These are phyloP conservation scores for Acanthamoeba triangularis DNA, from an alignment of 208 protist genomes.

Conservation along the genomic window DNA sequence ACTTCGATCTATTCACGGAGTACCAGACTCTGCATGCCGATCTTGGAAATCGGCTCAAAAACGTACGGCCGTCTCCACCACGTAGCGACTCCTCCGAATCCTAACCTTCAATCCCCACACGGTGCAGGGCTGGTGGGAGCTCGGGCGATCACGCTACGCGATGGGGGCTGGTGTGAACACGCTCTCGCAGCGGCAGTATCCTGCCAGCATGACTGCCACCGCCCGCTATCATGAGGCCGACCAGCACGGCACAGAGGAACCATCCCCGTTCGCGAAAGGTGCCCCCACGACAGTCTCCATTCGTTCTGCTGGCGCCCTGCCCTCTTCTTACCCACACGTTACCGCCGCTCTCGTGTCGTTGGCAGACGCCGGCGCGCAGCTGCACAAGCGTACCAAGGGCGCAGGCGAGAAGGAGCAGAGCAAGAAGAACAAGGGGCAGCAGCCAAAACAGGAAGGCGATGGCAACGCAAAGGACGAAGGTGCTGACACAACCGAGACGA, in stretches of 20 bases:
- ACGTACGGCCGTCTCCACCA: neutral
- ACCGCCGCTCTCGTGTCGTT: neutral
- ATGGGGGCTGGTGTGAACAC: conserved; percentile 57
- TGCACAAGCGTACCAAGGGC: conserved; percentile 14
- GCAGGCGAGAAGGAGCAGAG: neutral
- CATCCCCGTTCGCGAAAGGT: neutral
- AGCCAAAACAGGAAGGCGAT: neutral
- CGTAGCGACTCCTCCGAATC: neutral
- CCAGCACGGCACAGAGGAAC: neutral
- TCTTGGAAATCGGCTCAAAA: conserved; percentile 39
- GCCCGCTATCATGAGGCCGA: neutral
- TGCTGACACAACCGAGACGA: neutral
- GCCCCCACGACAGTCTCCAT: neutral
- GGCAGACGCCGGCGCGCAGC: neutral
- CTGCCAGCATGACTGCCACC: conserved; percentile 47
- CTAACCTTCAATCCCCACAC: neutral
- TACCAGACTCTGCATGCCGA: conserved; percentile 27
- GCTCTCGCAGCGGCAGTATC: conserved; percentile 28
- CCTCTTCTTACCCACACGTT: neutral
- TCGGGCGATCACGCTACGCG: conserved; percentile 17
- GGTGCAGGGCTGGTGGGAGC: conserved; percentile 55
- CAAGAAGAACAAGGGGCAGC: conserved; percentile 25
- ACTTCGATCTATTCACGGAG: conserved; percentile 48
- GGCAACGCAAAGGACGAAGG: neutral
- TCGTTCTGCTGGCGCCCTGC: too few species aligned